phyloP scores from a whole-genome alignment of 192 early-diverging fungal genomes.

The Backusella westeae region DNA sequence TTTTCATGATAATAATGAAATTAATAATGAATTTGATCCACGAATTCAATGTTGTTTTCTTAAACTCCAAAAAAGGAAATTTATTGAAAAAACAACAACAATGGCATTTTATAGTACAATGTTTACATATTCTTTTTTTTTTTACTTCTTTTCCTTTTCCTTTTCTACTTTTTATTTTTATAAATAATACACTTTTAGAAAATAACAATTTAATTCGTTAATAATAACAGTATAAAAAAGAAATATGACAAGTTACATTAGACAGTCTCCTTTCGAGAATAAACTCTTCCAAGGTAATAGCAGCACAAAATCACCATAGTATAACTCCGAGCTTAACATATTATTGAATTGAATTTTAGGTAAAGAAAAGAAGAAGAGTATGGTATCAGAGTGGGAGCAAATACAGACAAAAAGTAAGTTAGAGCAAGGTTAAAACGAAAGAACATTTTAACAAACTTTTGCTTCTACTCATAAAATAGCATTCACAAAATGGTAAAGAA shows the following conservation, averaged over 20 bases:
- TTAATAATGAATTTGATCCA: neutral
- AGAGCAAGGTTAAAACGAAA: neutral
- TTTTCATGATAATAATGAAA: too few relatives aligned
- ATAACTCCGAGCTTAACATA: neutral
- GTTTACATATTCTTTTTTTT: neutral
- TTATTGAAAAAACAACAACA: neutral
- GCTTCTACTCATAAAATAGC: conserved; percentile 42
- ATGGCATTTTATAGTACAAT: conserved; percentile 2
- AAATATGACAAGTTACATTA: neutral
- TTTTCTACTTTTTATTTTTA: neutral
- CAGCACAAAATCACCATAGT: neutral
- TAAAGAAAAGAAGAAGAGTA: conserved; percentile 41
- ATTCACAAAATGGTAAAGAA: conserved; percentile 76
- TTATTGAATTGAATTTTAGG: neutral
- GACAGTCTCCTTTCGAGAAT: neutral
- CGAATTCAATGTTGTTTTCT: neutral
- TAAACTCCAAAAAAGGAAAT: neutral
- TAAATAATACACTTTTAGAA: neutral
- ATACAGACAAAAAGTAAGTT: conserved; percentile 91
- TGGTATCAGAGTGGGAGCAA: conserved; percentile 82
- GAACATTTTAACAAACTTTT: neutral
- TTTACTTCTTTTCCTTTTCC: neutral
- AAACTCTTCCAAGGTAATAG: neutral
- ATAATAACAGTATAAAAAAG: neutral
- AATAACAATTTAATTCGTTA: neutral